Conservation (phyloP, 345 rosid species). For the Conringia planisiliqua region DNA sequence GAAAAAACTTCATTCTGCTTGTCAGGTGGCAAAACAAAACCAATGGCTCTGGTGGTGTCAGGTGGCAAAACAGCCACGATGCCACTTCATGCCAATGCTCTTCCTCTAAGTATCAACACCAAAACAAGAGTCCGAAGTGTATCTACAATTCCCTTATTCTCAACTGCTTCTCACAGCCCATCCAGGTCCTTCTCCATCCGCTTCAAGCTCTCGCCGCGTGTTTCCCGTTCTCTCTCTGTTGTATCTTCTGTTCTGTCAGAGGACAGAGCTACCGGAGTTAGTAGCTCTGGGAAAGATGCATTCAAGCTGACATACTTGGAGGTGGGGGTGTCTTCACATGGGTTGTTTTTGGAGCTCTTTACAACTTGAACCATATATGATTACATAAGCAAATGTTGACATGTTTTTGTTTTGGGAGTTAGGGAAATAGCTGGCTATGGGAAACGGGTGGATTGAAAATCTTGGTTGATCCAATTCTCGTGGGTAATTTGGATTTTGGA, state of each 20-base stretch:
- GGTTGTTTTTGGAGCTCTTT: not conserved
- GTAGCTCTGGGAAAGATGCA: conserved; percentile 42
- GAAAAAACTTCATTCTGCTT: not conserved
- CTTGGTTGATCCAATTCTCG: conserved; percentile 83
- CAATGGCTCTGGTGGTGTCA: conserved; percentile 25
- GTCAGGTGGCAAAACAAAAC: not conserved
- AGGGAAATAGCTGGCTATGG: conserved; percentile 97
- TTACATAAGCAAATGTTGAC: not conserved
- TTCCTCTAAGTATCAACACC: conserved; percentile 27
- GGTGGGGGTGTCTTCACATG: conserved; percentile 38
- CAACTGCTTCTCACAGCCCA: conserved; percentile 23
- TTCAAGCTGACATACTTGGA: conserved; percentile 81
- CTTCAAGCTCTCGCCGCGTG: conserved; percentile 34
- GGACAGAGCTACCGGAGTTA: conserved; percentile 50
- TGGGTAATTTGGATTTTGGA: conserved; percentile 92
- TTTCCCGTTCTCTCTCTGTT: conserved; percentile 29
- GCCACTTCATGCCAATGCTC: conserved; percentile 20
- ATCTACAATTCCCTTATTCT: conserved; percentile 24
- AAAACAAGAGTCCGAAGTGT: conserved; percentile 1
- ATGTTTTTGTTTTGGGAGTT: conserved; percentile 14
- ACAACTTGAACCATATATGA: not conserved
- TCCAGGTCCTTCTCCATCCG: conserved; percentile 14
- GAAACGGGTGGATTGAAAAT: conserved; percentile 61
- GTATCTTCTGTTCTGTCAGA: conserved; percentile 67
- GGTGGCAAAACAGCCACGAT: conserved; percentile 18